Base-by-base conservation (phyloP, 306 rosid genomes). In the Castanea crenata region DNA sequence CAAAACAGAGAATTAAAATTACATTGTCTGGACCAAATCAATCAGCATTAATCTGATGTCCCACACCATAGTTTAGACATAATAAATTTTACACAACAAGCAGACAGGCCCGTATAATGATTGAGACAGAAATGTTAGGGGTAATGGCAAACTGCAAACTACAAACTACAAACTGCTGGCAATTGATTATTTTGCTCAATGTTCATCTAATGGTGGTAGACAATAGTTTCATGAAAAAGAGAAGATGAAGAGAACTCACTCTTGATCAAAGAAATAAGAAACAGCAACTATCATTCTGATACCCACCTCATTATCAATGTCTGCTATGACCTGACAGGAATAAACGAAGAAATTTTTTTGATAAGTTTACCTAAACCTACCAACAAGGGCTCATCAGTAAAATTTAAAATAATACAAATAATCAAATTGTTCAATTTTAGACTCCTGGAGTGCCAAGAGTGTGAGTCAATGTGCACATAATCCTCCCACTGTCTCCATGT, bases 281-380 rank as follows among this genome's bases (percentile, higher is more conserved):
- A 90, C 99, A 18, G 97, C 98, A 84, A 93, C 82, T 86, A 95
- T 74, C 99, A 95, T 93, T 86, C 99, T 32, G 91, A 86, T 81
- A 93, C 88, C 58, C 99, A n/a, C 99, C 82, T 95, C 98, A 55
- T 91, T 95, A 85, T 95, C 99, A 70, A 95, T 93, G 83, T 93
- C 99, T 19, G 98, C 96, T 90, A 95, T 93, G 81, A 95, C 97
- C 99, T 95, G 85, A 82, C 14, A 81, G 83, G 82, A 63, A 41
- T 52, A 69, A 80, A 38, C 78, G 61, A 86, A 29, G 15, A 9
- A 74, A 29, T 27, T 74, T 72, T 49, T 76, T 54, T 38, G 27
- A 63, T 58, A 3, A 55, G 76, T 51, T 25, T 77, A 65, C 20
- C 35, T 18, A 5, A 13, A 65, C 41, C 34, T 32, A 32, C 5